Evolutionary conservation across 1,284 basidiomycete species (phyloP).

Genomic region (Phellinidium pouzarii): DNA sequence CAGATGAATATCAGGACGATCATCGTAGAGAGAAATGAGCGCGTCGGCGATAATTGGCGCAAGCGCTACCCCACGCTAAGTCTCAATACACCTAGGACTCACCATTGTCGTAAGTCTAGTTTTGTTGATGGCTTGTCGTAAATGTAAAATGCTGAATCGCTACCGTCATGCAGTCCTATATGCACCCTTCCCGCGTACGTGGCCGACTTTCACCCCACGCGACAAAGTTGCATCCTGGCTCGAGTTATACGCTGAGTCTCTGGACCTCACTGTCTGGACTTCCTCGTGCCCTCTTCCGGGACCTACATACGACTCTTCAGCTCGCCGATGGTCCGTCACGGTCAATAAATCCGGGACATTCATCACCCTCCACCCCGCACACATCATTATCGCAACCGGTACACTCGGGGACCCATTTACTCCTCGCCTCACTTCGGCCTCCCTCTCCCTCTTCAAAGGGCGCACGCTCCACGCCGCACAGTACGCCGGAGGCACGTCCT

Average conservation of each 20-base stretch:
- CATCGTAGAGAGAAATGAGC: constrained; percentile 39
- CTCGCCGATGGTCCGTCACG: constrained; percentile 29
- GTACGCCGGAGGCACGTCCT: constrained; percentile 27
- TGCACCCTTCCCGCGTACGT: constrained; percentile 32
- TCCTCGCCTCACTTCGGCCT: constrained; percentile 24
- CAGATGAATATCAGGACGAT: constrained; percentile 43
- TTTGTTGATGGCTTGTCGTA: neutral
- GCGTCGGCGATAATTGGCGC: constrained; percentile 51
- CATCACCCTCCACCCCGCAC: constrained; percentile 29
- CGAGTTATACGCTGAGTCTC: constrained; percentile 31
- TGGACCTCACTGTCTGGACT: constrained; percentile 33
- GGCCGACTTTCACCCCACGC: constrained; percentile 32
- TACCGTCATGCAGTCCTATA: constrained; percentile 31
- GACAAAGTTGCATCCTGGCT: constrained; percentile 36
- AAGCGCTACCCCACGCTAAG: constrained; percentile 44
- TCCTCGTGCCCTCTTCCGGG: constrained; percentile 25
- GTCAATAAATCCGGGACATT: constrained; percentile 24
- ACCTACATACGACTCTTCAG: constrained; percentile 27
- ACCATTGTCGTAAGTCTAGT: constrained; percentile 29
- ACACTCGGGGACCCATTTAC: constrained; percentile 30
- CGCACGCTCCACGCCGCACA: constrained; percentile 27
- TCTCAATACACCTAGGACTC: constrained; percentile 37
- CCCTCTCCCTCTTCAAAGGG: constrained; percentile 30
- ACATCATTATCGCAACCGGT: constrained; percentile 35
- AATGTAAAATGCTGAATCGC: neutral